A percentile compares a stretch with the other conserved stretches of the same genome.
Conservation (phyloP, 352 stramenopile species). For the Phytophthora cactorum region DNA sequence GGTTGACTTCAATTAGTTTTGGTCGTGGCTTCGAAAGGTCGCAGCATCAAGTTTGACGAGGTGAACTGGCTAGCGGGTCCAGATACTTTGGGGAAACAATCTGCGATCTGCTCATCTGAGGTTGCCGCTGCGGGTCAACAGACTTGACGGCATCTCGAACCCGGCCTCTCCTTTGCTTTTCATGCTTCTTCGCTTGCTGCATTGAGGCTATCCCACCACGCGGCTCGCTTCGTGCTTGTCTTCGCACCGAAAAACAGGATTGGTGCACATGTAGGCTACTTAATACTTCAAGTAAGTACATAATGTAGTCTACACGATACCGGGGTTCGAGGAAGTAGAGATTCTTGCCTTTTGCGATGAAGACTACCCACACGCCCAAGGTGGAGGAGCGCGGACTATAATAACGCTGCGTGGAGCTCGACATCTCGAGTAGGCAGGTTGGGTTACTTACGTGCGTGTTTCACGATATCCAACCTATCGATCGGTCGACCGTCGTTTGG, state of each 20-base stretch:
- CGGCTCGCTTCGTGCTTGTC: neutral
- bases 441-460: slow-evolving; percentile 15
- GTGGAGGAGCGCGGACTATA: slow-evolving; percentile 9
- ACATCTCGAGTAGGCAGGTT: slow-evolving; percentile 6
- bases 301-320: neutral
- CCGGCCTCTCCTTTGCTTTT: slow-evolving; percentile 20
- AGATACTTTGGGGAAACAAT: slow-evolving; percentile 19
- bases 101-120: slow-evolving; percentile 25
- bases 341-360: neutral
- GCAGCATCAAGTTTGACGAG: slow-evolving; percentile 20
- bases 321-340: neutral
- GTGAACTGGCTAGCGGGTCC: slow-evolving; percentile 27
- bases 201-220: slow-evolving; percentile 15
- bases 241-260: slow-evolving; percentile 24
- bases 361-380: neutral
- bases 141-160: neutral
- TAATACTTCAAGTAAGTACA: too few species aligned
- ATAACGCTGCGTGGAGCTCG: slow-evolving; percentile 12
- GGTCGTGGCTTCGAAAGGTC: slow-evolving; percentile 8
- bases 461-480: slow-evolving; percentile 14
- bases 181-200: slow-evolving; percentile 5
- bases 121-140: slow-evolving; percentile 12
- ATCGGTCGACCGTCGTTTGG: slow-evolving; percentile 19
- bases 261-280: neutral
- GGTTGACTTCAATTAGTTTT: neutral